A percentile compares a stretch with the other conserved stretches of the same genome.
Evolutionary conservation across 371 early-diverging fungal genomes (phyloP).

Genomic region (Syncephalastrum racemosum): DNA sequence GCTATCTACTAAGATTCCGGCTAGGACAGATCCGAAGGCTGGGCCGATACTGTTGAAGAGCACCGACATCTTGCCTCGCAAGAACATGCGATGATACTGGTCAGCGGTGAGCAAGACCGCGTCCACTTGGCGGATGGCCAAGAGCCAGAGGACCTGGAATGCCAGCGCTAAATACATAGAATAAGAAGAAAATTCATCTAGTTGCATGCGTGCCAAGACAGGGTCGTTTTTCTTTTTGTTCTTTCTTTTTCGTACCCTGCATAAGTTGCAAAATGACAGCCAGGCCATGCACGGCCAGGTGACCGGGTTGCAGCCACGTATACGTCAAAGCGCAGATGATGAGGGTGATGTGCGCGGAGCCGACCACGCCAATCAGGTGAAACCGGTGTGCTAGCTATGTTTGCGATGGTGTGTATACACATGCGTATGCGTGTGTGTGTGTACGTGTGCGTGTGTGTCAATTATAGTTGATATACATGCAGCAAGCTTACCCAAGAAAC

Average conservation of each 20-base stretch:
- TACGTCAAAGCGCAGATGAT: slow-evolving; percentile 24
- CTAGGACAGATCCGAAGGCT: slow-evolving; percentile 14
- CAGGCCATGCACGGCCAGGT: slow-evolving; percentile 9
- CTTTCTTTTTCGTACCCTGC: slow-evolving; percentile 22
- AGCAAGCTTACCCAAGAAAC: too few species aligned
- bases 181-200: slow-evolving; percentile 1
- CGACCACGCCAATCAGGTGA: slow-evolving; percentile 4
- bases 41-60: slow-evolving; percentile 22
- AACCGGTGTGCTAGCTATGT: too few species aligned
- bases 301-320: slow-evolving; percentile 23
- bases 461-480: too few species aligned
- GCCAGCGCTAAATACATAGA: slow-evolving; percentile 8
- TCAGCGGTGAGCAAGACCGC: slow-evolving; percentile 10
- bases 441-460: too few species aligned
- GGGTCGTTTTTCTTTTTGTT: not conserved
- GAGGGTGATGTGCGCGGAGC: slow-evolving; percentile 15
- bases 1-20: slow-evolving; percentile 13
- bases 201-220: not conserved
- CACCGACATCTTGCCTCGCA: slow-evolving; percentile 23
- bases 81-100: slow-evolving; percentile 21
- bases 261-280: slow-evolving; percentile 25
- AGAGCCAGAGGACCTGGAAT: slow-evolving; percentile 17
- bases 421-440: too few species aligned
- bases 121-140: slow-evolving; percentile 19
- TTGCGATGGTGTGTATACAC: too few species aligned